phyloP scores from a whole-genome alignment of 2,329 filamentous ascomycete genomes.

The Cladosporium sp. region DNA sequence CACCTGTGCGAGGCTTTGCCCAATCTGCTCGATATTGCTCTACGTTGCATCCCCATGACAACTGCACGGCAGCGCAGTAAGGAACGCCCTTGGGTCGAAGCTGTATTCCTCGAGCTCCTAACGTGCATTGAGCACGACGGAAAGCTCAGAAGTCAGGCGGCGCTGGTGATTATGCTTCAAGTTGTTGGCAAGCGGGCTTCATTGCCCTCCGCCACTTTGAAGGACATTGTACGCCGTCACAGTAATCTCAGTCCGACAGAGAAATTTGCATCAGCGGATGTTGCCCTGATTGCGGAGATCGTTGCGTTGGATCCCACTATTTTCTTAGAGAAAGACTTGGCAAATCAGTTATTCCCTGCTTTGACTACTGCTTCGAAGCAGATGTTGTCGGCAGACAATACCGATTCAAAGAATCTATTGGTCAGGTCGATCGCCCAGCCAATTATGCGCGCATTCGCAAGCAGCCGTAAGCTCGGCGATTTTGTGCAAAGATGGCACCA shows the following conservation, averaged over 20 bases:
- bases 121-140: slow-evolving; percentile 24
- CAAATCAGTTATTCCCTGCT: slow-evolving; percentile 8
- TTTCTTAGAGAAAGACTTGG: slow-evolving; percentile 30
- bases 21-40: slow-evolving; percentile 34
- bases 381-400: neutral
- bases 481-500: slow-evolving; percentile 27
- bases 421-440: slow-evolving; percentile 12
- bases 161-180: slow-evolving; percentile 21
- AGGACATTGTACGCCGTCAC: slow-evolving; percentile 13
- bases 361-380: neutral
- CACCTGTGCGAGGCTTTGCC: slow-evolving; percentile 14
- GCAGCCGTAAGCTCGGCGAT: slow-evolving; percentile 20
- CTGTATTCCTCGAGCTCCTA: slow-evolving; percentile 32
- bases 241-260: neutral
- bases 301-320: slow-evolving; percentile 42
- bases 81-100: slow-evolving; percentile 41
- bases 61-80: slow-evolving; percentile 35
- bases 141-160: slow-evolving; percentile 19
- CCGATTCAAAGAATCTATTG: neutral
- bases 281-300: slow-evolving; percentile 38
- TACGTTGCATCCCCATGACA: slow-evolving; percentile 35
- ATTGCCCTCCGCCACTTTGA: slow-evolving; percentile 16
- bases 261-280: slow-evolving; percentile 24
- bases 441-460: slow-evolving; percentile 27
- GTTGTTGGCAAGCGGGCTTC: slow-evolving; percentile 15